Percentiles rank a stretch among this genome's conserved stretches.
These are phyloP conservation scores for Solanum okadae DNA, from an alignment of 257 asterid genomes.

Conservation along the genomic window DNA sequence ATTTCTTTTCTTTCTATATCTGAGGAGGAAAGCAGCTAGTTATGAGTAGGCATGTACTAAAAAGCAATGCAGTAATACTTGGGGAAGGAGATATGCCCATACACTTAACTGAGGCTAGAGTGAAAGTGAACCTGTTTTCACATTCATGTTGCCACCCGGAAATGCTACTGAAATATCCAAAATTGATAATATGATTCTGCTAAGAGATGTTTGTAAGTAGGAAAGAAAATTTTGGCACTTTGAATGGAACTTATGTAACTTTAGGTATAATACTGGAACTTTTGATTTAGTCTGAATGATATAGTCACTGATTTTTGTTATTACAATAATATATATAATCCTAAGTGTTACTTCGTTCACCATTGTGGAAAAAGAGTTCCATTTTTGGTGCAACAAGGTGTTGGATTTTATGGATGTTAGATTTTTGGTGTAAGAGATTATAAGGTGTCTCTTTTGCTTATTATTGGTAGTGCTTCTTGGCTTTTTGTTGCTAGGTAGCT, in stretches of 20 bases:
- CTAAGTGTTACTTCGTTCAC: neutral
- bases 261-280: neutral
- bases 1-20: neutral
- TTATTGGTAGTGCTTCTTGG: neutral
- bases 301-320: neutral
- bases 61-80: neutral
- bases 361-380: neutral
- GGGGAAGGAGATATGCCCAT: neutral
- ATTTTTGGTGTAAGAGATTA: neutral
- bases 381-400: neutral
- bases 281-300: neutral
- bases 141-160: neutral
- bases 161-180: neutral
- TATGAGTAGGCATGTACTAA: neutral
- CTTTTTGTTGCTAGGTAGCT: slow-evolving; percentile 47
- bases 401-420: neutral
- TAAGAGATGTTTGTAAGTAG: neutral
- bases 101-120: neutral
- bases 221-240: neutral
- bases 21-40: neutral
- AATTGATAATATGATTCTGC: neutral
- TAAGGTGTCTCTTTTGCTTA: neutral
- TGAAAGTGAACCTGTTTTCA: neutral
- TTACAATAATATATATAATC: neutral
- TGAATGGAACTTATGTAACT: neutral